Evolutionary conservation across 805 yeast genomes (phyloP).

Genomic region (Wickerhamomyces pijperi): DNA sequence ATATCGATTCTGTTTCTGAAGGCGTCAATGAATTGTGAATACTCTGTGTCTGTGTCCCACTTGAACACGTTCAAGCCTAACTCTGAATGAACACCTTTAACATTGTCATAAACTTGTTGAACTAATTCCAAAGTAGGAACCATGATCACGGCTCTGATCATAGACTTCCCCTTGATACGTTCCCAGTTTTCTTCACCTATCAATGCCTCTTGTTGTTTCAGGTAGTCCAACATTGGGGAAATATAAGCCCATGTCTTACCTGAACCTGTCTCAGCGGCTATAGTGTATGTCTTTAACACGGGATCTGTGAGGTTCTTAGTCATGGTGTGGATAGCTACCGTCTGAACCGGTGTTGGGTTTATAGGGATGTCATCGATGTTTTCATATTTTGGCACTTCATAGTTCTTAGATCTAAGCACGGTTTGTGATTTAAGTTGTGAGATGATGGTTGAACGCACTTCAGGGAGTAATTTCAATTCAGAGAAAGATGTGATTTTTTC

Average conservation of each 20-base stretch:
- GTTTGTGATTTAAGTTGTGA: constrained; percentile 40
- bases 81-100: constrained; percentile 20
- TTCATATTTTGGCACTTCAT: constrained; percentile 7
- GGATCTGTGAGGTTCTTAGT: constrained; percentile 22
- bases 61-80: constrained; percentile 37
- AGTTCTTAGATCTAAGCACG: constrained; percentile 22
- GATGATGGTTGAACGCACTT: constrained; percentile 49
- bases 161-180: constrained; percentile 23
- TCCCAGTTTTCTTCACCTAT: constrained; percentile 20
- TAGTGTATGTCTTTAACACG: constrained; percentile 49
- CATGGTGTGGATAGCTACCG: constrained; percentile 45
- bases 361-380: constrained; percentile 11
- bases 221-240: constrained; percentile 59
- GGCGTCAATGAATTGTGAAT: constrained; percentile 36
- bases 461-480: constrained; percentile 56
- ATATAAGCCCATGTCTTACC: constrained; percentile 94
- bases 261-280: constrained; percentile 96
- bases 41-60: constrained; percentile 55
- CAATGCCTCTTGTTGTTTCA: constrained; percentile 39
- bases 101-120: constrained; percentile 53
- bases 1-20: constrained; percentile 56
- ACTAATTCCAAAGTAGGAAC: constrained; percentile 88
- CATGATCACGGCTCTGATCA: constrained; percentile 61
- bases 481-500: constrained; percentile 50
- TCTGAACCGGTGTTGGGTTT: constrained; percentile 73